Evolutionary conservation across 495 filamentous ascomycete species (phyloP), one percentile per base, ranked within the genome.

Genomic region (Hypoxylon lienhwacheense): DNA sequence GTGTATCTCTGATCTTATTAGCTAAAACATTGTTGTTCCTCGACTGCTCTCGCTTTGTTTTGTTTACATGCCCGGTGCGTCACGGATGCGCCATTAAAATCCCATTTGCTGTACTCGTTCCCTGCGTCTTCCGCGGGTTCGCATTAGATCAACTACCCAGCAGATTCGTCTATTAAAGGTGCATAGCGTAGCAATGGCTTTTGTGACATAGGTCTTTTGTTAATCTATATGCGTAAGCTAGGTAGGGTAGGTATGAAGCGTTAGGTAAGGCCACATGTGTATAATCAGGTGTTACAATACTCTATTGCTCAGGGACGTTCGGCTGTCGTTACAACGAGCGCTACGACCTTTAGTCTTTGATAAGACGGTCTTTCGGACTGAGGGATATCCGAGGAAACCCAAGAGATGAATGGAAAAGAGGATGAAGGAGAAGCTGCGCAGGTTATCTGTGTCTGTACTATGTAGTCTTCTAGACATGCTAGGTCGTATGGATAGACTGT

Each of bases 391-490:
- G 16, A 15, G 31, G 32, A n/a, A 11, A 31, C 28, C 8, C 8
- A 36, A 8, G 16, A 21, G 37, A 39, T 45, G 41, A 53, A 41
- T 53, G 32, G 31, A 46, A 53, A 53, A 52, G 46, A 20, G 50
- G 50, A 41, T 7, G 28, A 20, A 20, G 5, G 20, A 45, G 42
- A 45, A 20, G n/a, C n/a, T n/a, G n/a, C n/a, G n/a, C n/a, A n/a
- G n/a, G n/a, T n/a, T n/a, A n/a, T n/a, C n/a, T n/a, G n/a, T n/a
- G n/a, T n/a, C n/a, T n/a, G n/a, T n/a, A n/a, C n/a, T n/a, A n/a
- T n/a, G n/a, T n/a, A n/a, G n/a, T n/a, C n/a, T n/a, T n/a, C n/a
- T n/a, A n/a, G n/a, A n/a, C n/a, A n/a, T n/a, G n/a, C n/a, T n/a
- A n/a, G n/a, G n/a, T n/a, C n/a, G n/a, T n/a, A n/a, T n/a, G n/a